Evolutionary conservation across 2,329 filamentous ascomycete species (phyloP).

Genomic region (Exophiala xenobiotica): DNA sequence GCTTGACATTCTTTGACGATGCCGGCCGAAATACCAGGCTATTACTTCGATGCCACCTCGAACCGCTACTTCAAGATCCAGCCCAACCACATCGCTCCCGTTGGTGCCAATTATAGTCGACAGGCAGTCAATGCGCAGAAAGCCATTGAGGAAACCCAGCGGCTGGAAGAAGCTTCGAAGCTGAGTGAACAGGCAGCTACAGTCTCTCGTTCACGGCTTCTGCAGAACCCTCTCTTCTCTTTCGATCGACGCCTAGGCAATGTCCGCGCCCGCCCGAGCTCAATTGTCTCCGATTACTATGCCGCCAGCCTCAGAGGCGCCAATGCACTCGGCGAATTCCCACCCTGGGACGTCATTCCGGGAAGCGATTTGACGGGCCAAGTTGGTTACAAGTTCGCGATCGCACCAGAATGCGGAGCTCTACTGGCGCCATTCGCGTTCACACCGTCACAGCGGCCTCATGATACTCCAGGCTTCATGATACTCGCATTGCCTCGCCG

Average conservation of each 20-base stretch:
- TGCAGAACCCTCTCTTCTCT: conserved; percentile 24
- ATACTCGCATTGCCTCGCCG: background rate
- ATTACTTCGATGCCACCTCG: conserved; percentile 15
- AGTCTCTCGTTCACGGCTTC: conserved; percentile 23
- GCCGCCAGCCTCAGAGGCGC: conserved; percentile 7
- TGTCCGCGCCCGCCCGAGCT: background rate
- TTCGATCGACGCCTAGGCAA: conserved; percentile 18
- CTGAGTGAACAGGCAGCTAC: conserved; percentile 4
- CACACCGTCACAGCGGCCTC: too few relatives aligned
- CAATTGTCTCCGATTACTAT: conserved; percentile 16
- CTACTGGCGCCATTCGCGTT: background rate
- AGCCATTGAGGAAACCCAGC: conserved; percentile 40
- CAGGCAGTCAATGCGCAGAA: conserved; percentile 59
- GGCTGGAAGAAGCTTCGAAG: conserved; percentile 24
- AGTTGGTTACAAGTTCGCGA: background rate
- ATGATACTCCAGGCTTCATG: too few relatives aligned
- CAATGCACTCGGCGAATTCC: conserved; percentile 1
- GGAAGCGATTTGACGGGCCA: too few relatives aligned
- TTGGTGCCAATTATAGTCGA: conserved; percentile 55
- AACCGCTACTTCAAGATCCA: conserved; percentile 65
- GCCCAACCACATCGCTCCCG: conserved; percentile 46
- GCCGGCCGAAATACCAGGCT: conserved; percentile 30
- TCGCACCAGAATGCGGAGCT: background rate
- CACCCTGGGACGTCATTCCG: too few relatives aligned
- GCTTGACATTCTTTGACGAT: conserved; percentile 2